phyloP scores from a whole-genome alignment of 1,139 yeast species.

The Hansenula sp. region DNA sequence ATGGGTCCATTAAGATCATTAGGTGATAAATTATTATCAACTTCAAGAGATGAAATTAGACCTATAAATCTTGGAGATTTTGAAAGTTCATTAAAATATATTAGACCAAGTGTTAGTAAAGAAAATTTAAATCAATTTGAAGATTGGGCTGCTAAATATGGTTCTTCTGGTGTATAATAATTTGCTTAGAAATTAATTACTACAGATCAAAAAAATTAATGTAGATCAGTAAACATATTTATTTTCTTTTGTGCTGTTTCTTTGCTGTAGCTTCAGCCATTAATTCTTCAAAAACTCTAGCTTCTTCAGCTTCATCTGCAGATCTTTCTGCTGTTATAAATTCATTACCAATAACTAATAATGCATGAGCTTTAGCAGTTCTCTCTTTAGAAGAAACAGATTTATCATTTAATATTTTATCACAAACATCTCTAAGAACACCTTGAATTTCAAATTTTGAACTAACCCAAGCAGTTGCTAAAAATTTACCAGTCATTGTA shows the following conservation, averaged over 20 bases:
- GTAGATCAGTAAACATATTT: too few relatives aligned
- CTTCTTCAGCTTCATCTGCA: conserved; percentile 70
- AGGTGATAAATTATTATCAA: conserved; percentile 81
- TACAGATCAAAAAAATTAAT: too few relatives aligned
- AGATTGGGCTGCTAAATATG: conserved; percentile 87
- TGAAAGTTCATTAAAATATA: conserved; percentile 68
- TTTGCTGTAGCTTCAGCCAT: conserved; percentile 64
- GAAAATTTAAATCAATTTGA: conserved; percentile 80
- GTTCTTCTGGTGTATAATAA: conserved; percentile 78
- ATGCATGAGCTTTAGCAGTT: conserved; percentile 54
- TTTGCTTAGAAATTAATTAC: not conserved
- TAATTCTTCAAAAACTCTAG: conserved; percentile 69
- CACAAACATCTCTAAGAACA: conserved; percentile 62
- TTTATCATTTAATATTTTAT: conserved; percentile 55
- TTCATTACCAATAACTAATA: conserved; percentile 52
- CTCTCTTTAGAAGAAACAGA: conserved; percentile 45
- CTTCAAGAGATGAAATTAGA: conserved; percentile 83
- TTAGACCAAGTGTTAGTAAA: conserved; percentile 85
- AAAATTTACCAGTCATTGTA: conserved; percentile 64
- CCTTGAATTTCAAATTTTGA: conserved; percentile 71
- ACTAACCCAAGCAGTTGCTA: conserved; percentile 78
- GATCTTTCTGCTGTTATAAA: conserved; percentile 55
- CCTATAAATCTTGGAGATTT: conserved; percentile 79
- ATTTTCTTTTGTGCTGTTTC: conserved; percentile 29
- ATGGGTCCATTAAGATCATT: conserved; percentile 94